Base-by-base conservation (phyloP, 768 basidiomycete species). In the Daedalea quercina region DNA sequence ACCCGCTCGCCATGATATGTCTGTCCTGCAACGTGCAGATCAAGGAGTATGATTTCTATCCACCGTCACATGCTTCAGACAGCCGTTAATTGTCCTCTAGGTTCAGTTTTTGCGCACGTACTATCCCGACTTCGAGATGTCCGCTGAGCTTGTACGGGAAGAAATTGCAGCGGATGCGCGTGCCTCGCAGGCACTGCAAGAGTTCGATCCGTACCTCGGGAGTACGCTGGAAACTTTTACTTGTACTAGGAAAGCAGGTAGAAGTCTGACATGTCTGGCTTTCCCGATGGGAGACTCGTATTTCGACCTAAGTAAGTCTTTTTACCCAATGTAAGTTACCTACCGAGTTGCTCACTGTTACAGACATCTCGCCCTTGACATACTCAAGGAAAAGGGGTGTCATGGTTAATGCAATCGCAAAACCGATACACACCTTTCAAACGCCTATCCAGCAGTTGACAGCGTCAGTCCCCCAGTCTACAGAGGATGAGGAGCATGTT, bases 91-190 rank as follows among this genome's bases (percentile, higher is more conserved):
- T 31, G 6, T 31, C 11, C 28, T 31, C 23, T 33, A 92, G 89
- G 77, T 85, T 13, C 81, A 83, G 51, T 89, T 87, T 59, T 72
- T 90, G 44, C 80, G 85, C 43, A 82, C 80, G 3, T 76, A 78
- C 65, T 75, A 85, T 50, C 87, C 89, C 1, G 87, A 90, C 54
- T 73, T 85, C 15, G 86, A 90, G 54, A 71, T 92, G n/a, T 70
- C 85, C 7, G 69, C 77, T n/a, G 82, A 87, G 37, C 68, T 91
- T 22, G 73, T 91, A 43, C 67, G 78, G 47, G 76, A 79, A 24
- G 74, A 82, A 52, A 66, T 88, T 19, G 66, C 71, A 12, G 69
- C 71, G 47, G 81, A 84, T 44, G 68, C 72, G 12, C 67, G 61
- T 40, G 56, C 69, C 47, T 52, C 59, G 34, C 65, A 62, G 22